Conservation (phyloP, 2,329 filamentous ascomycete species). For the Nemania sp. region DNA sequence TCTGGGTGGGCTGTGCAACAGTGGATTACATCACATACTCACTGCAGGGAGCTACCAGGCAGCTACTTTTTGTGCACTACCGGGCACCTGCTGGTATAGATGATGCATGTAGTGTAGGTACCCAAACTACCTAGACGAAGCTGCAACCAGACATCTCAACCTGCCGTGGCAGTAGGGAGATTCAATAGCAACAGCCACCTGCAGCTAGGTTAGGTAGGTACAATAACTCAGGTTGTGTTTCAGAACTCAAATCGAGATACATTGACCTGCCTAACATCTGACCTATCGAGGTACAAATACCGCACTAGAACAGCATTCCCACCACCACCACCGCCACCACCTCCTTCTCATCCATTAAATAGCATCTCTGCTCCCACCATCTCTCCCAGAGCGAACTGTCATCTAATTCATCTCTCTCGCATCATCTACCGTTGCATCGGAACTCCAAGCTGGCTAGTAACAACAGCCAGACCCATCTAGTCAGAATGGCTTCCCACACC, state of each 20-base stretch:
- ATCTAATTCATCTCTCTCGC: neutral
- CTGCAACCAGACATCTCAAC: neutral
- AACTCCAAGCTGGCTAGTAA: conserved; percentile 15
- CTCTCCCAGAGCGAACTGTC: too few species aligned
- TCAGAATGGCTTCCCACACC: conserved; percentile 28
- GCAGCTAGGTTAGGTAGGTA: too few species aligned
- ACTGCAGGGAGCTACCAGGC: too few species aligned
- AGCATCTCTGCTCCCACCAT: neutral
- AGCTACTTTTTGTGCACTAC: too few species aligned
- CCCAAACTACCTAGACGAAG: neutral
- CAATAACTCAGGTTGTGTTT: neutral
- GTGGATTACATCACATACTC: conserved; percentile 16
- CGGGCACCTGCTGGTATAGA: neutral
- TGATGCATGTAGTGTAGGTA: neutral
- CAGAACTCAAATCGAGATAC: conserved; percentile 13
- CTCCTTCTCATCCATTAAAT: neutral
- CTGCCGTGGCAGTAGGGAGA: too few species aligned
- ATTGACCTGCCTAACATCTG: too few species aligned
- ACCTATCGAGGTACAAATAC: conserved; percentile 2
- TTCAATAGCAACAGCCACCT: too few species aligned
- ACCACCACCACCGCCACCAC: neutral
- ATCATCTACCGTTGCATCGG: neutral
- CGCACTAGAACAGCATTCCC: conserved; percentile 7
- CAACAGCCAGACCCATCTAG: conserved; percentile 17
- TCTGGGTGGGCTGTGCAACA: conserved; percentile 11